A percentile compares a stretch with the other conserved stretches of the same genome.
Conservation (phyloP, 208 protist species). For the Borovskyia barvae region DNA sequence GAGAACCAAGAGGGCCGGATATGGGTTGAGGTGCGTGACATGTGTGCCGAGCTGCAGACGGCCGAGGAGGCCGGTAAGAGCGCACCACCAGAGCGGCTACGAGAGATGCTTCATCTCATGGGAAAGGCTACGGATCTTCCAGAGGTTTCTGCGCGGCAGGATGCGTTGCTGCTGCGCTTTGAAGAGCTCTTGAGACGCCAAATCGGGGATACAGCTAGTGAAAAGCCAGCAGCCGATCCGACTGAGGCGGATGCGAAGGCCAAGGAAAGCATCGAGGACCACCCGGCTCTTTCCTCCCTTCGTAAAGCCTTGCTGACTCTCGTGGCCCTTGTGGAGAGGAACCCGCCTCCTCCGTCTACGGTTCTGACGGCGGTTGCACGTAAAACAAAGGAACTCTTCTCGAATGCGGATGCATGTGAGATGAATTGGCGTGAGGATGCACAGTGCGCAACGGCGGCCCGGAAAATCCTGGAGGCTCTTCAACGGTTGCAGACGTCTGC, state of each 20-base stretch:
- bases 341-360: neutral
- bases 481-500: slow-evolving; percentile 4
- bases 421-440: slow-evolving; percentile 21
- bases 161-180: slow-evolving; percentile 10
- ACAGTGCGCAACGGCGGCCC: neutral
- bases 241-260: neutral
- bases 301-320: slow-evolving; percentile 18
- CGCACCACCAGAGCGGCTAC: slow-evolving; percentile 22
- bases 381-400: slow-evolving; percentile 21
- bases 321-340: slow-evolving; percentile 4
- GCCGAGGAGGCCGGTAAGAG: slow-evolving; percentile 10
- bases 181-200: slow-evolving; percentile 5
- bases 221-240: neutral
- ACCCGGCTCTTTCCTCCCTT: slow-evolving; percentile 5
- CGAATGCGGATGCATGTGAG: slow-evolving; percentile 9
- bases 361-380: slow-evolving; percentile 11
- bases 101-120: slow-evolving; percentile 17
- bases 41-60: slow-evolving; percentile 27
- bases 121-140: slow-evolving; percentile 1
- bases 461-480: slow-evolving; percentile 7
- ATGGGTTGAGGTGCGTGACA: slow-evolving; percentile 31
- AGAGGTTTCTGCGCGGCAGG: slow-evolving; percentile 1
- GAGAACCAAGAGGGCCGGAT: slow-evolving; percentile 2
- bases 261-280: neutral
- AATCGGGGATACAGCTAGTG: neutral